phyloP scores from a whole-genome alignment of 345 rosid genomes.

The Carallia pectinifolia region DNA sequence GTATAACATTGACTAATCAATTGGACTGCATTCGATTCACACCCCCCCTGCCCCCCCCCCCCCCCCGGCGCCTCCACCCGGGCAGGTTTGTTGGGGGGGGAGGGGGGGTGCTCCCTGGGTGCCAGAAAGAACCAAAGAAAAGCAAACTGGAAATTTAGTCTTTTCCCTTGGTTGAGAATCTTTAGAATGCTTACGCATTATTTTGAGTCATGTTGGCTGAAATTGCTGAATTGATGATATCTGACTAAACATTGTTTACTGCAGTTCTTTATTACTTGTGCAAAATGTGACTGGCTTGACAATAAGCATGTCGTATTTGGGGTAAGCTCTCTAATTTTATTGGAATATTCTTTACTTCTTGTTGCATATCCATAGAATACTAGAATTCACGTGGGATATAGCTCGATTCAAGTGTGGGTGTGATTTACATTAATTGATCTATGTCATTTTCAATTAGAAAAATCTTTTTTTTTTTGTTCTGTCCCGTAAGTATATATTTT shows the following conservation, averaged over 20 bases:
- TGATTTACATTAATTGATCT: too few species aligned
- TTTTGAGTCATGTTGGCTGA: neutral
- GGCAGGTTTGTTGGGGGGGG: too few species aligned
- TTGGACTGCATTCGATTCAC: too few species aligned
- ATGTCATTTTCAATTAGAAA: neutral
- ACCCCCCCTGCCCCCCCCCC: too few species aligned
- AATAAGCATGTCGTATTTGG: constrained; percentile 96
- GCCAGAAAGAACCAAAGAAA: too few species aligned
- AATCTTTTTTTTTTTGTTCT: neutral
- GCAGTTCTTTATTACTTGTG: constrained; percentile 95
- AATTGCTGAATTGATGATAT: neutral
- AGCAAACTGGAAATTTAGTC: too few species aligned
- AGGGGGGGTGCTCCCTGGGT: too few species aligned
- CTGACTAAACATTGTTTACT: constrained; percentile 9
- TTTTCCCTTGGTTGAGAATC: too few species aligned
- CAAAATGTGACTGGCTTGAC: constrained; percentile 99
- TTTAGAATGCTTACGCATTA: too few species aligned
- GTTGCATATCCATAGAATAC: neutral
- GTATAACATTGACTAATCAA: too few species aligned
- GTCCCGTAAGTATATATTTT: neutral
- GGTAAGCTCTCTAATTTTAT: constrained; percentile 47
- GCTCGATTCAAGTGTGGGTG: neutral
- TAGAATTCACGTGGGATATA: neutral
- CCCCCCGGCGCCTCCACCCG: too few species aligned
- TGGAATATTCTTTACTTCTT: neutral